A percentile compares a stretch with the other conserved stretches of the same genome.
These are phyloP conservation scores for Chalciporus chontae DNA, from an alignment of 768 basidiomycete species.

Conservation along the genomic window DNA sequence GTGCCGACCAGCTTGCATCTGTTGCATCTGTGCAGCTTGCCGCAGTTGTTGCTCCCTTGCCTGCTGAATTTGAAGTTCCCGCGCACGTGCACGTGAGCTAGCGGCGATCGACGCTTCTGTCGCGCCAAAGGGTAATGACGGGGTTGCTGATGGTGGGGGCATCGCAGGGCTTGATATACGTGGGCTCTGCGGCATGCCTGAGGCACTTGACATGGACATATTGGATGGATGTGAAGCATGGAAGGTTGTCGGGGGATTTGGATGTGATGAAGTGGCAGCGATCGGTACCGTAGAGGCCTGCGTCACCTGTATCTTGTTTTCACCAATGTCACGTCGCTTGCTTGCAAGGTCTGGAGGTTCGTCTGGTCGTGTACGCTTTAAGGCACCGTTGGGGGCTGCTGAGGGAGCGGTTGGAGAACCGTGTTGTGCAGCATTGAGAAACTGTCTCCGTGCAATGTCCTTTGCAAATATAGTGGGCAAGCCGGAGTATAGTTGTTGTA, in stretches of 20 bases:
- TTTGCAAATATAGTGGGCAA: conserved; percentile 61
- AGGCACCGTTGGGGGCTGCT: conserved; percentile 25
- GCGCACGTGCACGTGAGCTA: conserved; percentile 30
- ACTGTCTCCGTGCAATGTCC: conserved; percentile 48
- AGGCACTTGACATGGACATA: conserved; percentile 13
- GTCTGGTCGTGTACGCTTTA: conserved; percentile 64
- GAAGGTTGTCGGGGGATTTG: conserved; percentile 21
- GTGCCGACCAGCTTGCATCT: conserved; percentile 35
- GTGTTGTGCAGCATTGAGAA: conserved; percentile 28
- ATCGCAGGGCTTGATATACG: conserved; percentile 33
- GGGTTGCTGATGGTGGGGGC: conserved; percentile 24
- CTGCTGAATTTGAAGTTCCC: conserved; percentile 36
- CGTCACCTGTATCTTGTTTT: conserved; percentile 46
- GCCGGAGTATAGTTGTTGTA: conserved; percentile 61
- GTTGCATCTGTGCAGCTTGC: conserved; percentile 32
- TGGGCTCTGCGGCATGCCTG: conserved; percentile 27
- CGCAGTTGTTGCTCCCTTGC: conserved; percentile 33
- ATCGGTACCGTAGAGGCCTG: conserved; percentile 31
- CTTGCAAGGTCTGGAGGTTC: conserved; percentile 44
- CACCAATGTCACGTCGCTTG: conserved; percentile 72
- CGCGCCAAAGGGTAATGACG: conserved; percentile 31
- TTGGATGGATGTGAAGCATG: conserved; percentile 17
- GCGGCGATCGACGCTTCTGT: conserved; percentile 35
- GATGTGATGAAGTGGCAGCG: conserved; percentile 13
- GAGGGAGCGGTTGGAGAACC: conserved; percentile 16